Base-by-base conservation (phyloP, 345 rosid genomes). In the Aethionema arabicum region DNA sequence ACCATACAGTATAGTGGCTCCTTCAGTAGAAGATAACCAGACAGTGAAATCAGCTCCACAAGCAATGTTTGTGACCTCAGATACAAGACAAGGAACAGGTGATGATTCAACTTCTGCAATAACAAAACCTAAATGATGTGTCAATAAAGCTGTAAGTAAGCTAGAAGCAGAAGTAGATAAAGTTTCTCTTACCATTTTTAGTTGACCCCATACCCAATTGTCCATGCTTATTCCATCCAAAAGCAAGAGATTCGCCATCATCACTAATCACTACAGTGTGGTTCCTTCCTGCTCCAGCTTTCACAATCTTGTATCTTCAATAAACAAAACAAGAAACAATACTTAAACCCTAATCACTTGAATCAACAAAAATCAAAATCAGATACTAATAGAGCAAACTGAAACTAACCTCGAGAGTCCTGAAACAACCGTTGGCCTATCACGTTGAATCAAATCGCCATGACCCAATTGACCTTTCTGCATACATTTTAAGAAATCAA, bases 391-490 rank as follows among this genome's bases (percentile, higher is more conserved):
- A 42, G 36, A 36, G 10, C 27, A 48, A 29, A 54, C 15, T 9
- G 1, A 48, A 44, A 64, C 84, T 67, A 79, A 93, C 99, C 87
- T 87, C 4, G 85, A 83, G 64, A 93, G 91, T 48, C 84, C 97
- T 47, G 96, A 93, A 27, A 93, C 96, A 62, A 90, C 67, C 1
- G 96, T 93, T 1, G 99, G 99, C 67, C 95, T 79, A 66, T 90
- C 97, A 9, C 97, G 96, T 83, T 78, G 97, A 21, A 87, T 78
- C 69, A 42, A 73, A 79, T 93, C 99, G 65, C 97, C 99, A 68
- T 93, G 99, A 44, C 99, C 99, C 59, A 93, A 79, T 59, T 93
- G 99, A 45, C 96, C 99, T 73, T 81, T 93, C 99, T 93, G 84
- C 67, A 73, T 40, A 77, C 29, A 59, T 55, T 56, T 41, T 32